Conservation (phyloP, 192 early-diverging fungal species). For the Spinellus fusiger region DNA sequence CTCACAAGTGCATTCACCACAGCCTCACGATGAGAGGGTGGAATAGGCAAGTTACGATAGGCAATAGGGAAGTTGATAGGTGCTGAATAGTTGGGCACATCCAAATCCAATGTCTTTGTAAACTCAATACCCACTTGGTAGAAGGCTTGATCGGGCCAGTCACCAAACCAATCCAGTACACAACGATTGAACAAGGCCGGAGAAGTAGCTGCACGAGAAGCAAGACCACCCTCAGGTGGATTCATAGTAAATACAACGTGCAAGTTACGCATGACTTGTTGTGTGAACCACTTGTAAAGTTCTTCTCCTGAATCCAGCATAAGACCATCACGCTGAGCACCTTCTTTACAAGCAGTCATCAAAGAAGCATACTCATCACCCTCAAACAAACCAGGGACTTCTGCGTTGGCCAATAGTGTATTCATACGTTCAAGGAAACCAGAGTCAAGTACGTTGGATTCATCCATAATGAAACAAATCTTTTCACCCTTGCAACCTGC, state of each 20-base stretch:
- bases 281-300: constrained; percentile 96
- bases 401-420: constrained; percentile 96
- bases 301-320: constrained; percentile 93
- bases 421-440: constrained; percentile 99
- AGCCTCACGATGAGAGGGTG: constrained; percentile 75
- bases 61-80: constrained; percentile 72
- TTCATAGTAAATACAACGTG: constrained; percentile 99
- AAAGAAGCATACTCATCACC: constrained; percentile 94
- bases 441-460: constrained; percentile 94
- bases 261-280: constrained; percentile 92
- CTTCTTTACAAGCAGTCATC: constrained; percentile 94
- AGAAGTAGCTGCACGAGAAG: constrained; percentile 90
- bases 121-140: constrained; percentile 98
- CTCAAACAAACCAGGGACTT: constrained; percentile 98
- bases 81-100: constrained; percentile 57
- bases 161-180: constrained; percentile 99
- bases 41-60: constrained; percentile 64
- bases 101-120: constrained; percentile 85
- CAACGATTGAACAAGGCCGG: constrained; percentile 99
- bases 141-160: constrained; percentile 97
- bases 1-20: constrained; percentile 89
- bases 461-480: constrained; percentile 97
- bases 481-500: constrained; percentile 97
- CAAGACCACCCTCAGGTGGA: constrained; percentile 89
- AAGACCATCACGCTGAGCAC: constrained; percentile 85